phyloP scores from a whole-genome alignment of 768 basidiomycete genomes.

The Tephrocybe sp. region DNA sequence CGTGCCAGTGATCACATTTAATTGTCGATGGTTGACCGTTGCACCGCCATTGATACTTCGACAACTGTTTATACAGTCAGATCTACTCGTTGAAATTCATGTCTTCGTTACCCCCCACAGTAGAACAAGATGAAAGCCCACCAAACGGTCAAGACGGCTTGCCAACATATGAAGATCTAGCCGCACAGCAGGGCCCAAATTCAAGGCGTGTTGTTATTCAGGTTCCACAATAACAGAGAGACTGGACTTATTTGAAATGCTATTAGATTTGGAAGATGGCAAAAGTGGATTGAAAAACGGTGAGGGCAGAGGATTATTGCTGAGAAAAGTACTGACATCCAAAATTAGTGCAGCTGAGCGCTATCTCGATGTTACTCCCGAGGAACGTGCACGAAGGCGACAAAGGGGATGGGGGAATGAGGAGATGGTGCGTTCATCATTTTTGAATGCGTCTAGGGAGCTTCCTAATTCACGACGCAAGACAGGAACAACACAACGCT shows the following conservation, averaged over 20 bases:
- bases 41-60: conserved; percentile 2
- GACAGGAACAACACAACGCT: background rate
- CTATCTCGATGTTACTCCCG: conserved; percentile 61
- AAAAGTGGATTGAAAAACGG: conserved; percentile 89
- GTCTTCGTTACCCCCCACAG: conserved; percentile 16
- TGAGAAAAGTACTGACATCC: conserved; percentile 2
- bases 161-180: conserved; percentile 81
- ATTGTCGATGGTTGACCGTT: background rate
- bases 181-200: conserved; percentile 73
- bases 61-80: background rate
- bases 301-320: conserved; percentile 23
- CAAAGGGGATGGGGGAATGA: conserved; percentile 71
- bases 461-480: background rate
- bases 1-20: too few species aligned
- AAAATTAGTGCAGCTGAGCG: conserved; percentile 75
- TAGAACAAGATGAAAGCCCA: conserved; percentile 42
- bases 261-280: conserved; percentile 79
- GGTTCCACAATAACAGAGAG: background rate
- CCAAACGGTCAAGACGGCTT: conserved; percentile 48
- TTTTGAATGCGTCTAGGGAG: background rate
- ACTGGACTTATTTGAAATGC: conserved; percentile 11
- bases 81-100: conserved; percentile 13
- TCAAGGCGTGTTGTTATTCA: conserved; percentile 51
- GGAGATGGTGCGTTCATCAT: conserved; percentile 20
- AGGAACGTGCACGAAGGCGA: conserved; percentile 53